A percentile compares a stretch with the other conserved stretches of the same genome.
Conservation (phyloP, 2,329 filamentous ascomycete species). For the Fusarium redolens region DNA sequence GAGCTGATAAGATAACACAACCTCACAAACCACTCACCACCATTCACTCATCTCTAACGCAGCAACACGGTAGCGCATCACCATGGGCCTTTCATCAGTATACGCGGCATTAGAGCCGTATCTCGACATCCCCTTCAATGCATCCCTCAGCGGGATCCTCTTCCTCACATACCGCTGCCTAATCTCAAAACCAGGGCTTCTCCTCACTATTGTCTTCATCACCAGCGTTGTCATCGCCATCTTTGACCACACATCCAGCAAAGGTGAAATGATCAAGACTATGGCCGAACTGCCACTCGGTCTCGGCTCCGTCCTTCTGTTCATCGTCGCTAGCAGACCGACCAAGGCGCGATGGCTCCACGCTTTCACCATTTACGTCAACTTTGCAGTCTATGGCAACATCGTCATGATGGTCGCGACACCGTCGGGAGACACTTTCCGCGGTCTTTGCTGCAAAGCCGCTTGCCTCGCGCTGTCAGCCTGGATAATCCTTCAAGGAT, state of each 20-base stretch:
- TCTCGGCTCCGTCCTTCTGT: background rate
- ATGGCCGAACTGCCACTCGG: background rate
- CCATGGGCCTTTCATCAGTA: background rate
- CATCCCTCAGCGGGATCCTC: background rate
- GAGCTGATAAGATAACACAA: background rate
- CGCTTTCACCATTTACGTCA: background rate
- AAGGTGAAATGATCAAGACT: background rate
- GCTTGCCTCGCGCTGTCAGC: background rate
- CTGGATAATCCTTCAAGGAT: background rate
- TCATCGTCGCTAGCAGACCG: background rate
- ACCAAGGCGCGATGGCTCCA: background rate
- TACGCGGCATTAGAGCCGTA: background rate
- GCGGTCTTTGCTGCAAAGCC: background rate
- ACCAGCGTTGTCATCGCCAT: background rate
- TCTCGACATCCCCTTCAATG: background rate
- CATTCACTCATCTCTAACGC: background rate
- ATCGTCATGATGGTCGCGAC: constrained; percentile 7
- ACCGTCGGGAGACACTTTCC: background rate
- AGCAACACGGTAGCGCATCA: background rate
- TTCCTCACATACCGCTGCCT: background rate
- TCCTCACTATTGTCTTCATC: background rate
- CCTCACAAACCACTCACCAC: background rate
- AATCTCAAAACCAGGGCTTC: background rate
- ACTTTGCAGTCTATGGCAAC: constrained; percentile 1
- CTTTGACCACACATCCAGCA: background rate